Evolutionary conservation across 2,329 filamentous ascomycete genomes (phyloP).

Genomic region (Didymella pomorum): DNA sequence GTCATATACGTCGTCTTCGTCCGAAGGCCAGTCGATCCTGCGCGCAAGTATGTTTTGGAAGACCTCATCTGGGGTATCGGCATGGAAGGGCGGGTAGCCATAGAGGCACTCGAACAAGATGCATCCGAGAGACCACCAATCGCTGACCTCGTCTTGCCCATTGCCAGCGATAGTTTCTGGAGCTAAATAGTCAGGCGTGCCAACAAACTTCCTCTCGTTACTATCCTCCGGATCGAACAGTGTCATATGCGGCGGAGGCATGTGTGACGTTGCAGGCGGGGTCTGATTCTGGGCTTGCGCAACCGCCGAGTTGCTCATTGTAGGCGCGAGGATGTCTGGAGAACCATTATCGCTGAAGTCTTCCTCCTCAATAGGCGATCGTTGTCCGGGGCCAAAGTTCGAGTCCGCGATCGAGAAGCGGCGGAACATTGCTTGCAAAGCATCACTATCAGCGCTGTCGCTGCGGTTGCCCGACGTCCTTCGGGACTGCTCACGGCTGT

Average conservation of each 20-base stretch:
- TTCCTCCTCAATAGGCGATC: constrained; percentile 76
- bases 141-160: constrained; percentile 95
- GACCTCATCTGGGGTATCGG: constrained; percentile 85
- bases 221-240: constrained; percentile 95
- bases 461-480: constrained; percentile 84
- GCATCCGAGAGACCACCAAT: constrained; percentile 99
- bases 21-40: constrained; percentile 90
- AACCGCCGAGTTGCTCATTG: constrained; percentile 61
- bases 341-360: constrained; percentile 76
- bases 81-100: constrained; percentile 93
- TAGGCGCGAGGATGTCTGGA: constrained; percentile 76
- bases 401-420: constrained; percentile 66
- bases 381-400: constrained; percentile 52
- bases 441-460: constrained; percentile 91
- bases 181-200: constrained; percentile 95
- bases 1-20: constrained; percentile 74
- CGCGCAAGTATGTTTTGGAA: constrained; percentile 95
- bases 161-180: constrained; percentile 96
- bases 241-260: constrained; percentile 90
- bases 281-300: constrained; percentile 62
- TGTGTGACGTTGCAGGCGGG: constrained; percentile 72
- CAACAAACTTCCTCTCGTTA: constrained; percentile 84
- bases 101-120: constrained; percentile 97
- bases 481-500: constrained; percentile 68
- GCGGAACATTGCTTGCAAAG: constrained; percentile 80